A percentile compares a stretch with the other conserved stretches of the same genome.
phyloP scores from a whole-genome alignment of 768 basidiomycete species.

The Termitomyces bulborhizus region DNA sequence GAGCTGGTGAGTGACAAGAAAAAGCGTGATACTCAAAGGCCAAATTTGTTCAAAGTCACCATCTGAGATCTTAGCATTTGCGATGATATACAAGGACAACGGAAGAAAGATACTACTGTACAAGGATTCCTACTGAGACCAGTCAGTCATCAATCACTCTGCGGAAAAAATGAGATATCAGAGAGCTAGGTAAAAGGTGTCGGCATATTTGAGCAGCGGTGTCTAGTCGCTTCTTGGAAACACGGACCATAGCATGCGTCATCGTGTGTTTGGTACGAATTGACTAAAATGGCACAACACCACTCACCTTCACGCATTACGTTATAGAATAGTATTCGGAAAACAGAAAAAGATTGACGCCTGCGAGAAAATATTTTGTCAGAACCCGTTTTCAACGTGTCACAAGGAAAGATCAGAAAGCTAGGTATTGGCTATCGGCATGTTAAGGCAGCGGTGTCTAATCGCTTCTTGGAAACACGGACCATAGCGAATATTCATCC shows the following conservation, averaged over 20 bases:
- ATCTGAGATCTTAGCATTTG: not conserved
- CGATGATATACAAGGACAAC: not conserved
- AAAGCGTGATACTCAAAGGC: not conserved
- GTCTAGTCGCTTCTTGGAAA: conserved; percentile 90
- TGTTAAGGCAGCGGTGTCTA: conserved; percentile 73
- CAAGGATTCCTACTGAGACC: not conserved
- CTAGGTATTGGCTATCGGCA: conserved; percentile 79
- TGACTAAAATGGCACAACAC: not conserved
- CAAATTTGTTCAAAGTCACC: not conserved
- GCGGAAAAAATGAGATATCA: conserved; percentile 29
- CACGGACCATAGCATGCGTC: conserved; percentile 79
- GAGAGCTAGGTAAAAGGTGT: conserved; percentile 63
- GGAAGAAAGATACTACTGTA: not conserved
- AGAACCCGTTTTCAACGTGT: conserved; percentile 29
- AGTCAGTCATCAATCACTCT: not conserved
- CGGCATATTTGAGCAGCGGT: conserved; percentile 71
- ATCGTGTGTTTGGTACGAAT: conserved; percentile 39
- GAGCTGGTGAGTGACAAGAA: not conserved
- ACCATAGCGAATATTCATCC: conserved; percentile 85
- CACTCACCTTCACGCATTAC: conserved; percentile 2
- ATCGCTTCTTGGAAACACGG: conserved; percentile 91
- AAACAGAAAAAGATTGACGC: not conserved
- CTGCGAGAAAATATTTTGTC: conserved; percentile 1
- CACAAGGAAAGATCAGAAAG: conserved; percentile 76
- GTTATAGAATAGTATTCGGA: not conserved